Percentiles rank a stretch among this genome's conserved stretches.
Evolutionary conservation across 2,329 filamentous ascomycete genomes (phyloP).

Genomic region (Chaetomium sp.): DNA sequence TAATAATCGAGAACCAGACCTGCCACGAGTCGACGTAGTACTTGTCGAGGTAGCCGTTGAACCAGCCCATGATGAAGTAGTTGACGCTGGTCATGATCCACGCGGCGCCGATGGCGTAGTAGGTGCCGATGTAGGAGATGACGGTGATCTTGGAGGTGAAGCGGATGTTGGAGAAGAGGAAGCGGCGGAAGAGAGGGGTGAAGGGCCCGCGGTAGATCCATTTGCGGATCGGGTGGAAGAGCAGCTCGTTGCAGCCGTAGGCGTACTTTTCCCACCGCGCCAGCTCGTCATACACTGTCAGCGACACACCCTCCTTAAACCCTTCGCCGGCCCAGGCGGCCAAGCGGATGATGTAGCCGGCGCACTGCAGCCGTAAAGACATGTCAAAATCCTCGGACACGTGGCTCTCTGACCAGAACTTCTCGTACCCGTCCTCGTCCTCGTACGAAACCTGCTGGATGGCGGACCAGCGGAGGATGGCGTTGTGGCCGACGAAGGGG

Average conservation of each 20-base stretch:
- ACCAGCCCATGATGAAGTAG: conserved; percentile 72
- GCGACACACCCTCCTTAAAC: conserved; percentile 76
- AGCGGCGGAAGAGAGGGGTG: conserved; percentile 69
- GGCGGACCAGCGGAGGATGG: conserved; percentile 67
- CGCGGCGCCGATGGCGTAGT: conserved; percentile 70
- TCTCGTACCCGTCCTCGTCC: conserved; percentile 66
- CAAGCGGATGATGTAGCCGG: conserved; percentile 65
- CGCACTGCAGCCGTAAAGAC: conserved; percentile 67
- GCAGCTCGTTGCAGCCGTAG: conserved; percentile 74
- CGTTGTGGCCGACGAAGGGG: conserved; percentile 77
- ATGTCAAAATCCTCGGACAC: conserved; percentile 80
- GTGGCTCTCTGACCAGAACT: conserved; percentile 75
- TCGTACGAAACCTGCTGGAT: conserved; percentile 66
- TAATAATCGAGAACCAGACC: conserved; percentile 73
- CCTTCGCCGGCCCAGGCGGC: conserved; percentile 68
- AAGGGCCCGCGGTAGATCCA: conserved; percentile 71
- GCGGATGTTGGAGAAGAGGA: conserved; percentile 66
- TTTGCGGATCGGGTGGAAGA: conserved; percentile 70
- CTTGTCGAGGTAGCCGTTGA: conserved; percentile 69
- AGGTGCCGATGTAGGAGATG: conserved; percentile 71
- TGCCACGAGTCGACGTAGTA: conserved; percentile 76
- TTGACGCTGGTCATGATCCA: conserved; percentile 69
- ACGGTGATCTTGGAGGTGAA: conserved; percentile 71
- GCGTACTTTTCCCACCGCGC: conserved; percentile 84
- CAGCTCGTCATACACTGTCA: conserved; percentile 79